Conservation (phyloP, 805 yeast genomes). For the Saccharomyces eubayanus region DNA sequence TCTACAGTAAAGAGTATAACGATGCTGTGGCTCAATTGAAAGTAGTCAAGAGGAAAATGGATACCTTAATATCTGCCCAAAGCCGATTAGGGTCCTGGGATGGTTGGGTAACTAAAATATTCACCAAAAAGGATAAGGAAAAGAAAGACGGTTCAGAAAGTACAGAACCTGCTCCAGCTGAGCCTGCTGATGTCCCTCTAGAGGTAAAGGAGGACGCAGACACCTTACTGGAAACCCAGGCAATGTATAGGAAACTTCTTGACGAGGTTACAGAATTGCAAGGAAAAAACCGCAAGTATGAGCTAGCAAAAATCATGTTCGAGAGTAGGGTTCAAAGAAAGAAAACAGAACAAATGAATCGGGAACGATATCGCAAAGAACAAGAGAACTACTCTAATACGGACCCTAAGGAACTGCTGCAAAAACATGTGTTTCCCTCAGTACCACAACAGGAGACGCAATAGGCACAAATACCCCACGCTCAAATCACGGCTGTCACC, state of each 20-base stretch:
- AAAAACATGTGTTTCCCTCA: slow-evolving; percentile 20
- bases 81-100: slow-evolving; percentile 23
- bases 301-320: slow-evolving; percentile 18
- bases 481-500: not conserved
- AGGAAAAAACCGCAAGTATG: slow-evolving; percentile 13
- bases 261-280: slow-evolving; percentile 17
- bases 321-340: slow-evolving; percentile 17
- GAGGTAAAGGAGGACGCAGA: not conserved
- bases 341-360: slow-evolving; percentile 3
- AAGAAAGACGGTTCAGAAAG: not conserved
- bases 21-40: slow-evolving; percentile 12
- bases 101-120: slow-evolving; percentile 26
- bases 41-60: slow-evolving; percentile 11
- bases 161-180: not conserved
- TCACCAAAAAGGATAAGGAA: slow-evolving; percentile 11
- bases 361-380: slow-evolving; percentile 7
- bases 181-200: not conserved
- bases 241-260: slow-evolving; percentile 12
- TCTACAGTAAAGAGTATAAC: slow-evolving; percentile 18
- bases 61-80: slow-evolving; percentile 2
- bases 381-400: slow-evolving; percentile 26
- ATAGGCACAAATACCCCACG: not conserved
- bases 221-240: slow-evolving; percentile 2
- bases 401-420: slow-evolving; percentile 19
- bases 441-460: slow-evolving; percentile 13